Evolutionary conservation across 768 basidiomycete species (phyloP), one percentile per base, ranked within the genome.

Genomic region (Saitozyma podzolica): DNA sequence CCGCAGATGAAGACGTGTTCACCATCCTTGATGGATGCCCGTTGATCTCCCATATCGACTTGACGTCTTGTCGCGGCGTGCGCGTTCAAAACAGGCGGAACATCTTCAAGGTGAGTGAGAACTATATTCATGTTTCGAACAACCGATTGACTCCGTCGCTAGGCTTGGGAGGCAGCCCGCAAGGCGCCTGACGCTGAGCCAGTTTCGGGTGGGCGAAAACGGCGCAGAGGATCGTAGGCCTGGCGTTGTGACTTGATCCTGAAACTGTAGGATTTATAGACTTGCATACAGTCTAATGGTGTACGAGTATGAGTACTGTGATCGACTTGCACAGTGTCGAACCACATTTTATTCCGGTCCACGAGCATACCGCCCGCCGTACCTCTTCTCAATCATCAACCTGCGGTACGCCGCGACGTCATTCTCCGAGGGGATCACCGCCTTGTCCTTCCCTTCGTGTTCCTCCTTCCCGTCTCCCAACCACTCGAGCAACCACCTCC

Each of bases 401-500:
- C 65, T 58, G 8, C 58, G 58, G 50, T 61, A 65, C 8, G 41
- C 53, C 43, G 68, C 72, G 9, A 75, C 67, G 29, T 71, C 69
- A 9, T 62, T 55, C 20, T 69, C 69, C 8, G 58, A 63, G 10
- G 74, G 72, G 6, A 75, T 69, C 39, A 47, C 53, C 47, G 56
- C 61, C 40, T 56, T 56, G 45, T 40, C 50, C 3, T 9, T 19
- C 9, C 66, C 56, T 19, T 48, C 42, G 13, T 59, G 65, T 20
- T 50, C 19, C 48, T 29, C 50, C 2, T 17, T 42, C 39, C 54
- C 47, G 37, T 52, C 49, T 8, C 48, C 57, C 9, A 75, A 29
- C 74, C 74, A 75, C n/a, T 66, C 65, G 40, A 62, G 47, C 56
- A 73, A 64, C 72, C 72, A 76, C 29, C 64, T 53, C 51, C 69